A percentile compares a stretch with the other conserved stretches of the same genome.
Evolutionary conservation across 176 grass and related monocot genomes (phyloP).

Genomic region (Hordeum marinum): DNA sequence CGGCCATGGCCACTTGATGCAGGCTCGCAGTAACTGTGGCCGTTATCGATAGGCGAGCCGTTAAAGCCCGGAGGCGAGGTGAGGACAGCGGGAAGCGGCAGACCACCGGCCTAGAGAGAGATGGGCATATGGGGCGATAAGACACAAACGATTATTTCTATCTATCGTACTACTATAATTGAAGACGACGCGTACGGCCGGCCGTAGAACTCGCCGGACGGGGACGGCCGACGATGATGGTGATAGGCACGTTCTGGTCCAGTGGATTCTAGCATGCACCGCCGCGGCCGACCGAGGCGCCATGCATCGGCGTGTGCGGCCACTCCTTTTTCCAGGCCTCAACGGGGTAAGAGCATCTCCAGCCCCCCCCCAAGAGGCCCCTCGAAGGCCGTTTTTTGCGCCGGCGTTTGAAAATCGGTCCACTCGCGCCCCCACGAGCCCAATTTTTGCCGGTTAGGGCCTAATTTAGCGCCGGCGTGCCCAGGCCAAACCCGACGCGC

Average conservation of each 20-base stretch:
- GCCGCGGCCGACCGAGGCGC: not conserved
- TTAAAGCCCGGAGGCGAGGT: not conserved
- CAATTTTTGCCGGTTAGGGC: too few relatives aligned
- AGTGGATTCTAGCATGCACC: not conserved
- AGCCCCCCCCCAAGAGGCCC: too few relatives aligned
- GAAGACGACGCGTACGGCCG: not conserved
- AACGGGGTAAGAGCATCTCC: too few relatives aligned
- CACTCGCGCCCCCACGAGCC: too few relatives aligned
- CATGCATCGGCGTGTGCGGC: too few relatives aligned
- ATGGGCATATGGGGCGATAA: not conserved
- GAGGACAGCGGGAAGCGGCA: not conserved
- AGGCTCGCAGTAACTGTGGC: not conserved
- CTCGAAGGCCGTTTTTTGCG: too few relatives aligned
- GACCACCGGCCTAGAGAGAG: not conserved
- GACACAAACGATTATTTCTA: not conserved
- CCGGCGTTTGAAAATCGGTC: too few relatives aligned
- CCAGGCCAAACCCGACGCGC: too few relatives aligned
- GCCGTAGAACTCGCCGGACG: not conserved
- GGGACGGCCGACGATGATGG: not conserved
- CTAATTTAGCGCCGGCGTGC: too few relatives aligned
- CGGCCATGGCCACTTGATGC: not conserved
- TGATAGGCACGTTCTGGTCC: not conserved
- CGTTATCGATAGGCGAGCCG: not conserved
- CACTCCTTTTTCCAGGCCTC: too few relatives aligned
- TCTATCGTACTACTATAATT: not conserved